Conservation (phyloP, 2,329 filamentous ascomycete genomes). For the Cytospora mali region DNA sequence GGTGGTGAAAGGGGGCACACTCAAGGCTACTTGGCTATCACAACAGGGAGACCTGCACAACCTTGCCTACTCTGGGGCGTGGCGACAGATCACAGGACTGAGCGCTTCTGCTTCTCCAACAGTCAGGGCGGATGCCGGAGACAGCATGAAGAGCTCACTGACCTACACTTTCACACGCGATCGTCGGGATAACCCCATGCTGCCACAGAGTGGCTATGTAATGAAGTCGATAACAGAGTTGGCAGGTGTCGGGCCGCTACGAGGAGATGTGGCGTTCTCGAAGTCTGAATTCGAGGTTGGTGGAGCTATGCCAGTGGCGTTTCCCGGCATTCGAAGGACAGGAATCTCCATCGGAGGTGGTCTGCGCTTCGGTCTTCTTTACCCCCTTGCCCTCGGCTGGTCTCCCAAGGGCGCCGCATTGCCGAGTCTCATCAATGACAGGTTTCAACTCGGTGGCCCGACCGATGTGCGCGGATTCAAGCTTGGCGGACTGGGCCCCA, state of each 20-base stretch:
- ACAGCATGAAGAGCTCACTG: slow-evolving; percentile 86
- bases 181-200: slow-evolving; percentile 78
- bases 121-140: slow-evolving; percentile 82
- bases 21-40: slow-evolving; percentile 76
- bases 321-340: slow-evolving; percentile 69
- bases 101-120: slow-evolving; percentile 75
- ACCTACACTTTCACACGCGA: slow-evolving; percentile 82
- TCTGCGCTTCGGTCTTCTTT: slow-evolving; percentile 79
- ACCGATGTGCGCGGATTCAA: slow-evolving; percentile 95
- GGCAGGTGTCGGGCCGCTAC: slow-evolving; percentile 82
- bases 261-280: slow-evolving; percentile 89
- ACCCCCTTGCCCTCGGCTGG: slow-evolving; percentile 72
- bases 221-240: slow-evolving; percentile 77
- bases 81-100: slow-evolving; percentile 87
- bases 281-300: slow-evolving; percentile 88
- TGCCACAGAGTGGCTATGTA: slow-evolving; percentile 82
- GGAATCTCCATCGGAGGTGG: slow-evolving; percentile 84
- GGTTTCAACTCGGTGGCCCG: slow-evolving; percentile 91
- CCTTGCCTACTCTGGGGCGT: slow-evolving; percentile 76
- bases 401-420: slow-evolving; percentile 53
- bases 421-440: slow-evolving; percentile 85
- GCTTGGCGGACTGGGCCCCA: slow-evolving; percentile 83
- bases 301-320: slow-evolving; percentile 70
- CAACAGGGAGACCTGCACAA: slow-evolving; percentile 70
- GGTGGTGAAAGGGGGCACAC: slow-evolving; percentile 73